phyloP scores from a whole-genome alignment of 495 filamentous ascomycete species.

The Penicillium angulare region DNA sequence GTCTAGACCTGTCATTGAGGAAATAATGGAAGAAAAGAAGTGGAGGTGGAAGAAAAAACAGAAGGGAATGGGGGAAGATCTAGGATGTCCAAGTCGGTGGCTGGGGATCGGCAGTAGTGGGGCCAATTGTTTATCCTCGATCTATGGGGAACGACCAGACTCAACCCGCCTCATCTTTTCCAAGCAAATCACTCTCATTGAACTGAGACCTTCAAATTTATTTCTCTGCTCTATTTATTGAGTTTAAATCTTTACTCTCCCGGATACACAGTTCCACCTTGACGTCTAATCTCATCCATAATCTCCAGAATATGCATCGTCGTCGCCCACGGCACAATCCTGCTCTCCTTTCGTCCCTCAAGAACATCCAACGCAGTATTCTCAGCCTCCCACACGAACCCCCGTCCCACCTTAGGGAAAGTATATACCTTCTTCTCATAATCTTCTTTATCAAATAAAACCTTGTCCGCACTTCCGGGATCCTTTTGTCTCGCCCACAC shows the following conservation, averaged over 20 bases:
- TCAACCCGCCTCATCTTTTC: not conserved
- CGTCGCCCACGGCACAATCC: slow-evolving; percentile 16
- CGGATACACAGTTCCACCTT: slow-evolving; percentile 13
- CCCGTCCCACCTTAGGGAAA: slow-evolving; percentile 9
- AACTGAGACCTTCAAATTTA: too few relatives aligned
- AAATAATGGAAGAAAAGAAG: not conserved
- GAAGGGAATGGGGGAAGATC: not conserved
- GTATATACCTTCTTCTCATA: slow-evolving; percentile 9
- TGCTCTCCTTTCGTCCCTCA: slow-evolving; percentile 15
- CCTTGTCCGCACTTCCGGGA: not conserved
- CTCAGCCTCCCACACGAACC: slow-evolving; percentile 20
- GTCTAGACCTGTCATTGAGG: not conserved
- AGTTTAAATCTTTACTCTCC: slow-evolving; percentile 5
- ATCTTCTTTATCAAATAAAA: not conserved
- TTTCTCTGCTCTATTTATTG: not conserved
- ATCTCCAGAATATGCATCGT: slow-evolving; percentile 22
- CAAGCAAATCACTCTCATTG: too few relatives aligned
- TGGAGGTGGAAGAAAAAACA: not conserved
- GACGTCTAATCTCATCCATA: slow-evolving; percentile 26
- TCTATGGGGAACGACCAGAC: too few relatives aligned
- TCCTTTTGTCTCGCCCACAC: slow-evolving; percentile 9
- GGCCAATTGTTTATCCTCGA: slow-evolving; percentile 1
- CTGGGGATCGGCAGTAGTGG: slow-evolving; percentile 6
- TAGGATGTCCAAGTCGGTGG: not conserved
- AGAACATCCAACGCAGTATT: slow-evolving; percentile 23